A percentile compares a stretch with the other conserved stretches of the same genome.
phyloP scores from a whole-genome alignment of 2,329 filamentous ascomycete species.

The Aspergillus tamarii region DNA sequence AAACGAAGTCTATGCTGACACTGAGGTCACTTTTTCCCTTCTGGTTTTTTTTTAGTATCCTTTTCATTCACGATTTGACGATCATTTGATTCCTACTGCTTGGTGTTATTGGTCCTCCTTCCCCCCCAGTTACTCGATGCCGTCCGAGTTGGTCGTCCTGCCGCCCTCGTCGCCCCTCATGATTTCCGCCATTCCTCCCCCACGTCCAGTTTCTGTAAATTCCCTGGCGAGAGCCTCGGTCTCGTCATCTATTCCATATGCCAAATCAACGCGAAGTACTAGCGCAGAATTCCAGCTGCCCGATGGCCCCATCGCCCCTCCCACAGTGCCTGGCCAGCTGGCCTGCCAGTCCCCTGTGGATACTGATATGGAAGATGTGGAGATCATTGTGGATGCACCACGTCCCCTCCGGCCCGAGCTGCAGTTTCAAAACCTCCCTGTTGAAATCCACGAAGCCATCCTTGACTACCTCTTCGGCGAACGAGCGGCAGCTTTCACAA shows the following conservation, averaged over 20 bases:
- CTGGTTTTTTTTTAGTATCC: neutral
- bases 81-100: neutral
- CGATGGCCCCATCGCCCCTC: constrained; percentile 25
- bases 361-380: constrained; percentile 32
- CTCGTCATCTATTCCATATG: constrained; percentile 24
- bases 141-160: constrained; percentile 17
- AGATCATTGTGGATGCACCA: constrained; percentile 17
- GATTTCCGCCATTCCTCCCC: constrained; percentile 35
- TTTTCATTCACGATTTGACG: neutral
- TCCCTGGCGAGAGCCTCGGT: constrained; percentile 30
- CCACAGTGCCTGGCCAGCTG: constrained; percentile 24
- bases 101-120: neutral
- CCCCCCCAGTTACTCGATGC: constrained; percentile 13
- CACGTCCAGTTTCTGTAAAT: constrained; percentile 38
- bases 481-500: constrained; percentile 63
- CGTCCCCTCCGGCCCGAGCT: constrained; percentile 20
- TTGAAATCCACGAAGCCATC: constrained; percentile 73
- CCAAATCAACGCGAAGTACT: constrained; percentile 31
- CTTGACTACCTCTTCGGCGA: constrained; percentile 73
- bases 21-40: neutral
- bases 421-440: constrained; percentile 56
- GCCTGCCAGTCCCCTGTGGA: constrained; percentile 26
- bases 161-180: constrained; percentile 24
- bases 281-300: constrained; percentile 30
- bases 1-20: neutral